These are phyloP conservation scores for Salix purpurea DNA, from an alignment of 345 rosid species.

Conservation along the genomic window DNA sequence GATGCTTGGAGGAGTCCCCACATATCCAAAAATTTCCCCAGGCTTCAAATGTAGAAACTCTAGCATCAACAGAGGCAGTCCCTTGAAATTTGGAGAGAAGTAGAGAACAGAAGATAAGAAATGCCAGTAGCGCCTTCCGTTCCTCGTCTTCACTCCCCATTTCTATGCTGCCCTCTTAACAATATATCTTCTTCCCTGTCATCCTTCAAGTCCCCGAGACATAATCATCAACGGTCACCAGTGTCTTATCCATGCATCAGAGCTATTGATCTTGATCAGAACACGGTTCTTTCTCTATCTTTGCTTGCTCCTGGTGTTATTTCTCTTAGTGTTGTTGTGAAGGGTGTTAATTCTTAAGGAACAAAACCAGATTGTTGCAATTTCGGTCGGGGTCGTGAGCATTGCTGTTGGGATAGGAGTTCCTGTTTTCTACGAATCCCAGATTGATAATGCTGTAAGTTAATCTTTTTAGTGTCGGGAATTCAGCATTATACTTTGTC, in stretches of 20 bases:
- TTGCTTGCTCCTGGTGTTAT: neutral
- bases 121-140: slow-evolving; percentile 50
- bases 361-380: slow-evolving; percentile 56
- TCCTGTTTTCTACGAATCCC: slow-evolving; percentile 77
- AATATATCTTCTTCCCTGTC: slow-evolving; percentile 11
- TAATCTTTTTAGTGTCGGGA: neutral
- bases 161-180: slow-evolving; percentile 46
- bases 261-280: slow-evolving; percentile 70
- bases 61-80: neutral
- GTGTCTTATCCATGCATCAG: slow-evolving; percentile 52
- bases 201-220: slow-evolving; percentile 26
- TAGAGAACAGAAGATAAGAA: slow-evolving; percentile 3
- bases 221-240: slow-evolving; percentile 36
- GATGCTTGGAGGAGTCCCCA: slow-evolving; percentile 20
- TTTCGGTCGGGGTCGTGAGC: slow-evolving; percentile 77
- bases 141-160: slow-evolving; percentile 56
- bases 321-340: neutral
- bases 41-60: neutral
- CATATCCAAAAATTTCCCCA: slow-evolving; percentile 22
- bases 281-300: slow-evolving; percentile 51
- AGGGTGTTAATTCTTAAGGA: neutral
- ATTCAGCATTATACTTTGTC: neutral
- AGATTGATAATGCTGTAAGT: slow-evolving; percentile 82
- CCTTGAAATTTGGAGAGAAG: neutral
- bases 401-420: slow-evolving; percentile 79